Evolutionary conservation across 176 grass and related monocot species (phyloP).

Genomic region (Otatea glauca): DNA sequence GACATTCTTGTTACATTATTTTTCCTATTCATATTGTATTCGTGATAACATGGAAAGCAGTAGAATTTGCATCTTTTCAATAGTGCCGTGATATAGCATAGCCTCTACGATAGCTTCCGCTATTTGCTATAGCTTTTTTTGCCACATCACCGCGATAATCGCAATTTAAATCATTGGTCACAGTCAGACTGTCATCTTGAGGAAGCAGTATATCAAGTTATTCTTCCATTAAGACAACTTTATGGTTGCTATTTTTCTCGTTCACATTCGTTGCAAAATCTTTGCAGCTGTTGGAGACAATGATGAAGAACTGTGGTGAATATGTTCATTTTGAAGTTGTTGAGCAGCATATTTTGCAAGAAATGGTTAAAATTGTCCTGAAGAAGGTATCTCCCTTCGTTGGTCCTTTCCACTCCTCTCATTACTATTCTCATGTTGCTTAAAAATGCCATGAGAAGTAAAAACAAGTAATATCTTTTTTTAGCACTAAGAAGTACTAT

Average conservation of each 20-base stretch:
- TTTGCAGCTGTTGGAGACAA: constrained; percentile 88
- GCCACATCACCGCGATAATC: too few species aligned
- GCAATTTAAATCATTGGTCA: too few species aligned
- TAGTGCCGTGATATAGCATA: too few species aligned
- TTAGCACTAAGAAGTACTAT: not conserved
- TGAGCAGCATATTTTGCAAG: constrained; percentile 74
- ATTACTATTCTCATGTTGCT: not conserved
- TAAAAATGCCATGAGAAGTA: constrained; percentile 12
- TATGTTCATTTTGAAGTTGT: constrained; percentile 85
- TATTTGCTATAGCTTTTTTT: too few species aligned
- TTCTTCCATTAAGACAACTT: not conserved
- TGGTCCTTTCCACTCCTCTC: not conserved
- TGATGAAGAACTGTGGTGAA: constrained; percentile 94
- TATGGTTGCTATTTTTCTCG: not conserved
- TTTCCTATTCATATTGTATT: too few species aligned
- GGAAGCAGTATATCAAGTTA: not conserved
- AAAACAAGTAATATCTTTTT: not conserved
- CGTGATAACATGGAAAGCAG: too few species aligned
- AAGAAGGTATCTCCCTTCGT: constrained; percentile 65
- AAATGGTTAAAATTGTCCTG: constrained; percentile 92
- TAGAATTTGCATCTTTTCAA: too few species aligned
- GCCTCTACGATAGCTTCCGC: too few species aligned
- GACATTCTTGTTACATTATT: too few species aligned
- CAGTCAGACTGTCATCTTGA: not conserved
- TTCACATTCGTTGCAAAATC: not conserved